Evolutionary conservation across 495 filamentous ascomycete species (phyloP).

Genomic region (Aspergillus heteromorphus): DNA sequence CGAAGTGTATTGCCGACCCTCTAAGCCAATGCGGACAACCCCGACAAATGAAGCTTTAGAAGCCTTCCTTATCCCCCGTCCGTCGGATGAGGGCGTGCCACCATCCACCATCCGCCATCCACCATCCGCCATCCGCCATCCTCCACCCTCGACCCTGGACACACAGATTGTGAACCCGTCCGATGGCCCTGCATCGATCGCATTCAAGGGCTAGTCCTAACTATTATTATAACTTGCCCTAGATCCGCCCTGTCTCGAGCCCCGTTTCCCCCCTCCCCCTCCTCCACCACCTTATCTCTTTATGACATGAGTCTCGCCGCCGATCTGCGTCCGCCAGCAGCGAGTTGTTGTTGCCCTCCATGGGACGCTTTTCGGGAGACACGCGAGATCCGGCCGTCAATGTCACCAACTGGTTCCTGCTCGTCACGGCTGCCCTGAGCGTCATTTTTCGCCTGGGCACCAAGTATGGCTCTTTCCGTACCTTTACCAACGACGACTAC

Average conservation of each 20-base stretch:
- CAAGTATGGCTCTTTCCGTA: conserved; percentile 21
- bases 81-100: too few species aligned
- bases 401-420: conserved; percentile 22
- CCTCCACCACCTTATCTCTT: neutral
- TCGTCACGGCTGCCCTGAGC: conserved; percentile 17
- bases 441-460: conserved; percentile 22
- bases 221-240: neutral
- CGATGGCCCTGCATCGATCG: neutral
- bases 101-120: too few species aligned
- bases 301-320: neutral
- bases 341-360: neutral
- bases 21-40: neutral
- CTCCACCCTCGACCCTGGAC: too few species aligned
- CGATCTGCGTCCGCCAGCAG: neutral
- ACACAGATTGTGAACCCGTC: too few species aligned
- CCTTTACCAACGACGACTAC: conserved; percentile 16
- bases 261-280: neutral
- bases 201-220: neutral
- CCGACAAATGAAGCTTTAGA: neutral
- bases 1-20: neutral
- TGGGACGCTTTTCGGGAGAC: conserved; percentile 14
- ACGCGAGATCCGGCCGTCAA: conserved; percentile 23
- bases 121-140: too few species aligned
- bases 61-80: neutral
- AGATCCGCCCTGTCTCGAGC: neutral